Evolutionary conservation across 441 rosid species (phyloP), one percentile per base, ranked within the genome.

Genomic region (Populus tomentosa): DNA sequence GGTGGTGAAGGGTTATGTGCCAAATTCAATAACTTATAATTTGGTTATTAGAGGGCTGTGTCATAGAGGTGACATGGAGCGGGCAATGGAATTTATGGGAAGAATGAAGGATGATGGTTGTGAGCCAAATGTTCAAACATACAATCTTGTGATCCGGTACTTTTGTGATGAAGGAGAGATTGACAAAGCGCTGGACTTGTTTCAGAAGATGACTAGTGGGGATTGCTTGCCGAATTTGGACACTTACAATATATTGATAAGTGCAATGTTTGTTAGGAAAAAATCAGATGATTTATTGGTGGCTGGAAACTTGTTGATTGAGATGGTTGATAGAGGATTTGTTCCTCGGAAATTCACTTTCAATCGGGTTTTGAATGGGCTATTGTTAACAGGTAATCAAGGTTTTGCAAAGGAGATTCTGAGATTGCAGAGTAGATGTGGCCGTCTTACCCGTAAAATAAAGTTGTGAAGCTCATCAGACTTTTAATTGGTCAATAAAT

Each of bases 291-390:
- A 93, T 85, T 78, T 92, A 83, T 46, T 92, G 77, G 84, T 90
- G 69, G 98, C 99, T 33, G 98, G 98, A 80, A 90, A 88, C 73
- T 81, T 92, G 71, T 82, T 93, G 81, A 79, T 93, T 81, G 95
- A 95, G 87, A 95, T 95, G 99, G 91, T 92, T 81, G 97, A 89
- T 82, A 89, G 98, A 84, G 95, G 98, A 74, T 95, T 92, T 86
- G 73, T 91, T 40, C 99, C 98, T 14, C 84, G 92, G 80, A 93
- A 78, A 61, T 85, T 95, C 75, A 90, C 88, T 77, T 92, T 91
- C 85, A 91, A 88, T 79, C 88, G 92, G 75, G 91, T 95, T 82
- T 77, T 95, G 82, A 85, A 93, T 72, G 98, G 98, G 76, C 96
- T 95, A 72, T 85, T 88, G 67, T 74, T 95, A 75, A 93, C 95